These are phyloP conservation scores for Penicillium roqueforti DNA, from an alignment of 495 filamentous ascomycete genomes.

Conservation along the genomic window DNA sequence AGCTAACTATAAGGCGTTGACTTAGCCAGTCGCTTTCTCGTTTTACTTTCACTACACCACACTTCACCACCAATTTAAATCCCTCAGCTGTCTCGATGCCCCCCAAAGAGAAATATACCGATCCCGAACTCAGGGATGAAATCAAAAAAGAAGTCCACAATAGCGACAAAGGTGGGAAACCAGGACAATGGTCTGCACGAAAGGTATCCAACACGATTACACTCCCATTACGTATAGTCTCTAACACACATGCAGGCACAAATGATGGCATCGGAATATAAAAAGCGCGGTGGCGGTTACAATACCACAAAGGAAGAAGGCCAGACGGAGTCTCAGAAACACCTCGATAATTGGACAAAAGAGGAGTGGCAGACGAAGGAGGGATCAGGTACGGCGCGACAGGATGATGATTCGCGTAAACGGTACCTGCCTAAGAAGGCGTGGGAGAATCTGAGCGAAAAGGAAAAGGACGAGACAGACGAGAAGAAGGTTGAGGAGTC, in stretches of 20 bases:
- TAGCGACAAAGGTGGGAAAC: constrained; percentile 45
- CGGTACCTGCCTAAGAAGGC: constrained; percentile 48
- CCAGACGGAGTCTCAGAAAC: constrained; percentile 38
- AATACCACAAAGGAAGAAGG: constrained; percentile 40
- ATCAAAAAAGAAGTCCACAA: constrained; percentile 46
- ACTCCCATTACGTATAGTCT: neutral
- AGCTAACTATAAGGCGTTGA: neutral
- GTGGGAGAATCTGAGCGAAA: constrained; percentile 45
- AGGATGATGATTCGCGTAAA: constrained; percentile 43
- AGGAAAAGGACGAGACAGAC: constrained; percentile 43
- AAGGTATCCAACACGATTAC: constrained; percentile 29
- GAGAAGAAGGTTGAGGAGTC: constrained; percentile 39
- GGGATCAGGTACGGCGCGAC: constrained; percentile 39
- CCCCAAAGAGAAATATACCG: constrained; percentile 45
- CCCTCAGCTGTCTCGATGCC: constrained; percentile 30
- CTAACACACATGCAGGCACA: constrained; percentile 30
- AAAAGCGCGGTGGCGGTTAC: constrained; percentile 47
- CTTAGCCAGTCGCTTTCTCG: constrained; percentile 1
- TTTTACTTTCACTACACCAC: neutral
- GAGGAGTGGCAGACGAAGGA: constrained; percentile 53
- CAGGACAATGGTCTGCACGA: constrained; percentile 48
- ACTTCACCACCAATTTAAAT: neutral
- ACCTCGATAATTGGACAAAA: constrained; percentile 42
- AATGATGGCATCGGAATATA: constrained; percentile 50
- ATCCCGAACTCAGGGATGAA: constrained; percentile 45